Conservation (phyloP, 208 protist species). For the Trypanosoma vivax region DNA sequence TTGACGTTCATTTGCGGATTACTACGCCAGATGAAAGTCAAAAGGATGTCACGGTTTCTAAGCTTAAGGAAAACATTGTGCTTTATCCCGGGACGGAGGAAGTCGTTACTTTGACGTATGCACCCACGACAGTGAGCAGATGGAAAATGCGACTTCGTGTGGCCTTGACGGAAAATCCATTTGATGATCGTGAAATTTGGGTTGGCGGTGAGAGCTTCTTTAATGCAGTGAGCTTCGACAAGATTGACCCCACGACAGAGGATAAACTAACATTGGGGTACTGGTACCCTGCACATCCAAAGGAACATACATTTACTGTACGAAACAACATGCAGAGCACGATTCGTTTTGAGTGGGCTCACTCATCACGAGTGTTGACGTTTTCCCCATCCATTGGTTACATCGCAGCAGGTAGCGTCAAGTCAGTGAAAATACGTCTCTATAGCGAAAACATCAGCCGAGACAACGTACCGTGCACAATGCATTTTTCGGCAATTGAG, state of each 20-base stretch:
- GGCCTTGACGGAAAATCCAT: slow-evolving; percentile 88
- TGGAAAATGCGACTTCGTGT: slow-evolving; percentile 59
- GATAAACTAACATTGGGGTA: slow-evolving; percentile 86
- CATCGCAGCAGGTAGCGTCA: slow-evolving; percentile 39
- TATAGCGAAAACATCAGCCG: slow-evolving; percentile 18
- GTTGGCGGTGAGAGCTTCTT: slow-evolving; percentile 81
- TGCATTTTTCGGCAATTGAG: slow-evolving; percentile 28
- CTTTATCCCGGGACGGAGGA: slow-evolving; percentile 51
- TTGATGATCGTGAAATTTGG: slow-evolving; percentile 84
- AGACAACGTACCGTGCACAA: slow-evolving; percentile 16
- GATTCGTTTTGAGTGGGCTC: slow-evolving; percentile 81
- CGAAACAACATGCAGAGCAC: slow-evolving; percentile 69
- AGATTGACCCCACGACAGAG: slow-evolving; percentile 65
- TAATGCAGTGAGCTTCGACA: slow-evolving; percentile 85
- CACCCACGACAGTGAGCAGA: slow-evolving; percentile 45
- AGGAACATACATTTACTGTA: slow-evolving; percentile 67
- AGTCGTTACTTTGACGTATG: slow-evolving; percentile 48
- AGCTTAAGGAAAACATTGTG: slow-evolving; percentile 48
- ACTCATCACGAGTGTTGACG: slow-evolving; percentile 5
- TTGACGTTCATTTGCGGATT: slow-evolving; percentile 80
- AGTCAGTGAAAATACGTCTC: slow-evolving; percentile 40
- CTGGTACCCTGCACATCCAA: slow-evolving; percentile 61
- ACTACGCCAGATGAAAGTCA: slow-evolving; percentile 30
- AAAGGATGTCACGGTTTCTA: slow-evolving; percentile 18
- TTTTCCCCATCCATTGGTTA: slow-evolving; percentile 46